Evolutionary conservation across 2,329 filamentous ascomycete genomes (phyloP), one percentile per base, ranked within the genome.

Genomic region (Paraphoma chrysanthemicola): DNA sequence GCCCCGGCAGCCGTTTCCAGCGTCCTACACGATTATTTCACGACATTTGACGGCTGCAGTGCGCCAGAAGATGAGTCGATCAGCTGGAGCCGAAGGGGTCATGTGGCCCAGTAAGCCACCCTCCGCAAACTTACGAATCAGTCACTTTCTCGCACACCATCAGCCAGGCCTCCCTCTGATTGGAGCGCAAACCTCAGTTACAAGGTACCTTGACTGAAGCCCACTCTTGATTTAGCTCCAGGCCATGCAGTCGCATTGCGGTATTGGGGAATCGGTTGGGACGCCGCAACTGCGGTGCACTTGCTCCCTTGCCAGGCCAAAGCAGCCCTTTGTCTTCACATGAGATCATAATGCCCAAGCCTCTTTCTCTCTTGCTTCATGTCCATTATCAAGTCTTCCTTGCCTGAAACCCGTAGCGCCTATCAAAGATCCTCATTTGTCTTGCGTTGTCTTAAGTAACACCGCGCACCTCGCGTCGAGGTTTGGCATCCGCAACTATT

Each of bases 61-160:
- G 66, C 66, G 62, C 69, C 63, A 58, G 51, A 68, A 57, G 54
- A 69, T 69, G 69, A 71, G 68, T 66, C 66, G 70, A 75, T 74
- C 72, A 75, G 70, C 72, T 73, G 70, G 64, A 69, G 62, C 61
- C 60, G 29, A 53, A 66, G 42, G 61, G 59, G 66, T 76, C 74
- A 76, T 71, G 71, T 74, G 74, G 73, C 64, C 69, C 57, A 63
- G 68, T 71, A 71, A 75, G 74, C 74, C 74, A 76, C 74, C 62
- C 58, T 67, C 64, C 62, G 57, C 63, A 51, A 65, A 66, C 68
- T 62, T 72, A 61, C 73, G 72, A 75, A 75, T 75, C 73, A 73
- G 64, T 66, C 64, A 51, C 61, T 65, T 72, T 64, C 67, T 72
- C 67, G 66, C 72, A 71, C 73, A 74, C 73, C 72, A 74, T 66